A percentile compares a stretch with the other conserved stretches of the same genome.
phyloP scores from a whole-genome alignment of 441 rosid species.

The Manihot esculenta region DNA sequence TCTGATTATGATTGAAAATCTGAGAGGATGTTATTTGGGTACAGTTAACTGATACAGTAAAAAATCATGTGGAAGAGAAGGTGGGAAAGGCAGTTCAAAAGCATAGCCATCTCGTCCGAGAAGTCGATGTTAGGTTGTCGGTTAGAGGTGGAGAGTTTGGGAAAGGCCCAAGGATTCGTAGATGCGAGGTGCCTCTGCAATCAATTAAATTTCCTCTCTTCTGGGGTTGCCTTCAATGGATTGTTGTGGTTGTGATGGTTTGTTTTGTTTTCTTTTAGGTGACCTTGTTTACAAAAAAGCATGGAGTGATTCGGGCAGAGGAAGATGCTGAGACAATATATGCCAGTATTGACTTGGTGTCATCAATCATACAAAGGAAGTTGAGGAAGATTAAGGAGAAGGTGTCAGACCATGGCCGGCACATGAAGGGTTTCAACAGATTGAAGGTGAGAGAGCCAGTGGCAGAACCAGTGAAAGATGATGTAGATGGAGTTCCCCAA shows the following conservation, averaged over 20 bases:
- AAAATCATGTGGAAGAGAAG: conserved; percentile 76
- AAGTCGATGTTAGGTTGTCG: conserved; percentile 87
- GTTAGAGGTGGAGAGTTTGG: conserved; percentile 90
- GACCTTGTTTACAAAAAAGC: conserved; percentile 82
- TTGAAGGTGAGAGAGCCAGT: conserved; percentile 58
- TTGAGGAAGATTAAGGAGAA: conserved; percentile 95
- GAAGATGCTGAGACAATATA: conserved; percentile 76
- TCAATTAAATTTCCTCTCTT: not conserved
- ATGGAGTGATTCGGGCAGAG: conserved; percentile 94
- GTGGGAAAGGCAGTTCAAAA: conserved; percentile 87
- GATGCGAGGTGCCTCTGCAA: conserved; percentile 68
- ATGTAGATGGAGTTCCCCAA: conserved; percentile 30
- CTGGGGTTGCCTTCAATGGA: not conserved
- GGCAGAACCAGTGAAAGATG: conserved; percentile 35
- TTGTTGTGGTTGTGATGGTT: not conserved
- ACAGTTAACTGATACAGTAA: conserved; percentile 68
- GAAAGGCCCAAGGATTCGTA: conserved; percentile 78
- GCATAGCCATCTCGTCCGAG: conserved; percentile 79
- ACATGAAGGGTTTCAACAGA: conserved; percentile 77
- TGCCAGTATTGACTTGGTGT: conserved; percentile 78
- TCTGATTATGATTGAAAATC: not conserved
- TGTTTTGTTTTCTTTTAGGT: conserved; percentile 46
- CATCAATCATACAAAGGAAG: conserved; percentile 76
- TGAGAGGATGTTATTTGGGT: conserved; percentile 6
- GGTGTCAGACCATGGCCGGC: conserved; percentile 89